Evolutionary conservation across 441 rosid genomes (phyloP).

Genomic region (Aleurites moluccanus): DNA sequence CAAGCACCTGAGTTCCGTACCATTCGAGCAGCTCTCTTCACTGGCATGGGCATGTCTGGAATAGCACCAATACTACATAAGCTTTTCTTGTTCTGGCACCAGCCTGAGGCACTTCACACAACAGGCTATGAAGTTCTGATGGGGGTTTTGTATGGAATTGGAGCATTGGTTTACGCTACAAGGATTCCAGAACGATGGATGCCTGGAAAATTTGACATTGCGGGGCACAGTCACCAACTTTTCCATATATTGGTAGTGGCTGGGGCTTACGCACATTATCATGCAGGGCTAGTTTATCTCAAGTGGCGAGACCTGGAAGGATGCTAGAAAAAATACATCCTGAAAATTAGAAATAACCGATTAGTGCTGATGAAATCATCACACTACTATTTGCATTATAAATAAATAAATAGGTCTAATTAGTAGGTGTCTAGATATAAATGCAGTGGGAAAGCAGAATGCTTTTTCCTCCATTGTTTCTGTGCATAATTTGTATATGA

Average conservation of each 20-base stretch:
- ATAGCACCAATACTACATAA: conserved; percentile 74
- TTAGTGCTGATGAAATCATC: background rate
- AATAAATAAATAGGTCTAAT: background rate
- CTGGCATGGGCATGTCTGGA: conserved; percentile 83
- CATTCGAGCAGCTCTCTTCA: conserved; percentile 71
- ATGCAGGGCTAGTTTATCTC: conserved; percentile 66
- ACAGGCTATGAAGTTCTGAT: conserved; percentile 76
- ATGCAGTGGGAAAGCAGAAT: conserved; percentile 8
- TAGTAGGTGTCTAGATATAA: background rate
- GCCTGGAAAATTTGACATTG: conserved; percentile 93
- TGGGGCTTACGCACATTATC: conserved; percentile 72
- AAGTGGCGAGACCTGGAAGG: conserved; percentile 71
- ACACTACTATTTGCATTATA: background rate
- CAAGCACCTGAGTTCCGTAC: conserved; percentile 69
- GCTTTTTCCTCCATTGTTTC: background rate
- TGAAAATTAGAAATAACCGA: background rate
- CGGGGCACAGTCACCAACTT: conserved; percentile 90
- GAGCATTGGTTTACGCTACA: conserved; percentile 81
- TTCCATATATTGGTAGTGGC: conserved; percentile 77
- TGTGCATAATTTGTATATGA: background rate
- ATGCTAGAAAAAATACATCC: conserved; percentile 33
- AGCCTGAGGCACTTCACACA: conserved; percentile 86
- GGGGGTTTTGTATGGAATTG: conserved; percentile 70
- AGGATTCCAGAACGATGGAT: conserved; percentile 89
- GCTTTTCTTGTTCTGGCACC: conserved; percentile 73